Conservation (phyloP, 306 rosid genomes). For the Casuarina cunninghamiana region DNA sequence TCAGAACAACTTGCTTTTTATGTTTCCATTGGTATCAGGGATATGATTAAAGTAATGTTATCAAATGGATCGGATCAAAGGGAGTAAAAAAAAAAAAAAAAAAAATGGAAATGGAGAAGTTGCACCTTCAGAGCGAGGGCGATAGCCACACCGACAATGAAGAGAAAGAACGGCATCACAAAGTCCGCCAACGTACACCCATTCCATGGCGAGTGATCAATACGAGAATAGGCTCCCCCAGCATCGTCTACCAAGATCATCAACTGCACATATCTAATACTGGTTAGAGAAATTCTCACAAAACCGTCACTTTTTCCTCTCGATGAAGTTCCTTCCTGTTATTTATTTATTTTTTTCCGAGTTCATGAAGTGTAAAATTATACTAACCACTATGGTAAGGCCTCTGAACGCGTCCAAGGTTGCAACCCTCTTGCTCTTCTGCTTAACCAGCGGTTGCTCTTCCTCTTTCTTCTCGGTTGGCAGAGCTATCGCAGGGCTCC, state of each 20-base stretch:
- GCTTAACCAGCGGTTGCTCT: constrained; percentile 32
- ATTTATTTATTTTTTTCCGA: no score
- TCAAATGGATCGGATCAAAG: no score
- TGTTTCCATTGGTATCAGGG: no score
- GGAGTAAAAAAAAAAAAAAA: no score
- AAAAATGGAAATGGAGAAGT: not conserved
- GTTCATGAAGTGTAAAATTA: no score
- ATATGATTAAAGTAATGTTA: no score
- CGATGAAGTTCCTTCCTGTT: no score
- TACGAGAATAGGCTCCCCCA: constrained; percentile 72
- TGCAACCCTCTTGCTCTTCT: constrained; percentile 70
- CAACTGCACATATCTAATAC: constrained; percentile 36
- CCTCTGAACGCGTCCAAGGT: constrained; percentile 90
- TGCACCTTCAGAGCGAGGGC: constrained; percentile 85
- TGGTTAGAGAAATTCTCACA: not conserved
- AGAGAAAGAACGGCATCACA: constrained; percentile 96
- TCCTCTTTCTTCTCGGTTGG: constrained; percentile 9
- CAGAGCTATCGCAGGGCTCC: not conserved
- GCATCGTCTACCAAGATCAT: constrained; percentile 90
- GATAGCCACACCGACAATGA: constrained; percentile 86
- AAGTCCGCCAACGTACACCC: constrained; percentile 92
- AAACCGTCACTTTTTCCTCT: not conserved
- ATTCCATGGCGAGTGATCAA: constrained; percentile 94
- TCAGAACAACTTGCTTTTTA: no score
- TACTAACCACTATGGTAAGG: constrained; percentile 80